phyloP scores from a whole-genome alignment of 2,329 filamentous ascomycete genomes.

The Curvularia spicifera region DNA sequence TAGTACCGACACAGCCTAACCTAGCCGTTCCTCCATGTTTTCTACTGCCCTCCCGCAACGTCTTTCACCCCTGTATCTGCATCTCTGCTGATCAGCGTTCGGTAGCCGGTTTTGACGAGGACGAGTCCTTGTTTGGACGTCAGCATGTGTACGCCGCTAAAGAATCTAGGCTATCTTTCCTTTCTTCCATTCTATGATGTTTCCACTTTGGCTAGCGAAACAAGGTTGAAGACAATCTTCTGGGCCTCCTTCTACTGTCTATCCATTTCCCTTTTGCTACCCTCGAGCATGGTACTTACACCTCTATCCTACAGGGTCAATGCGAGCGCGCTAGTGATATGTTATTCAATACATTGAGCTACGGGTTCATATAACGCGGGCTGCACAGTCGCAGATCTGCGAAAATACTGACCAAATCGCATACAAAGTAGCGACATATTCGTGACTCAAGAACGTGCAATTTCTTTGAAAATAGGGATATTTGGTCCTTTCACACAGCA shows the following conservation, averaged over 20 bases:
- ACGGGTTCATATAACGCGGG: too few relatives aligned
- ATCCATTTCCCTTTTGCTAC: not conserved
- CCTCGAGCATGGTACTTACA: not conserved
- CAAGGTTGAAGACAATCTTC: not conserved
- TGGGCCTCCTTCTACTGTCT: not conserved
- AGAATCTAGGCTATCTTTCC: not conserved
- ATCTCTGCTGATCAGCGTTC: conserved; percentile 18
- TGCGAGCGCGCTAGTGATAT: not conserved
- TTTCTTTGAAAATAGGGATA: not conserved
- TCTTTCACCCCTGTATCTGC: conserved; percentile 18
- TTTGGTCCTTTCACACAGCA: not conserved
- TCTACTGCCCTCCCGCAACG: conserved; percentile 9
- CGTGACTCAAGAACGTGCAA: not conserved
- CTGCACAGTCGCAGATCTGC: too few relatives aligned
- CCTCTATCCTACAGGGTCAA: not conserved
- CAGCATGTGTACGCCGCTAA: conserved; percentile 1
- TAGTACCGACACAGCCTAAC: conserved; percentile 19
- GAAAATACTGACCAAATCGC: not conserved
- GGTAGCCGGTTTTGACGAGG: conserved; percentile 1
- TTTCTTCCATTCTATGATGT: not conserved
- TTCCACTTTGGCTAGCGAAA: not conserved
- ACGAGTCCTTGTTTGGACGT: not conserved
- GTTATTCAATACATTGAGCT: not conserved
- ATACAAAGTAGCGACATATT: not conserved
- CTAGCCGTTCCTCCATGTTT: conserved; percentile 21